phyloP scores from a whole-genome alignment of 2,329 filamentous ascomycete genomes.

The Sphaerulina populicola region DNA sequence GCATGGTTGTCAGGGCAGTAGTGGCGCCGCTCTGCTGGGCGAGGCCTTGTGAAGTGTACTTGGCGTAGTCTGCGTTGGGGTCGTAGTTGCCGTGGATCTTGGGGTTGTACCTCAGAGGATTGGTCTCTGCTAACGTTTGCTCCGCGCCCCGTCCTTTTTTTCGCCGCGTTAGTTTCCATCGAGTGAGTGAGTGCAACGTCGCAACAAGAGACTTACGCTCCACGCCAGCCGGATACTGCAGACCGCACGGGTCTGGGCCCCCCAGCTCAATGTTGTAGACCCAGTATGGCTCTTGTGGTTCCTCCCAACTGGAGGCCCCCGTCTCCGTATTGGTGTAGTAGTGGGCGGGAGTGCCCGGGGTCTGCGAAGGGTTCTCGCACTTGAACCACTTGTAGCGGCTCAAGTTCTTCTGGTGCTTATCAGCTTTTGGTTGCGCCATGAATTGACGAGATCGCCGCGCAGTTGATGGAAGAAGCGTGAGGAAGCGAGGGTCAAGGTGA shows the following conservation, averaged over 20 bases:
- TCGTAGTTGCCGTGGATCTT: conserved; percentile 96
- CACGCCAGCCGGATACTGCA: conserved; percentile 2
- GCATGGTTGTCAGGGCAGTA: conserved; percentile 20
- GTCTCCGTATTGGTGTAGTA: conserved; percentile 28
- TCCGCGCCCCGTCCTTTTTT: background rate
- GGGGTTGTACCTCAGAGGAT: conserved; percentile 68
- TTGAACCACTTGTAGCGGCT: conserved; percentile 18
- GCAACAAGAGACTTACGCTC: conserved; percentile 1
- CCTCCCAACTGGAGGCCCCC: conserved; percentile 23
- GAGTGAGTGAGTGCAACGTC: background rate
- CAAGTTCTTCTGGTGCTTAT: conserved; percentile 9
- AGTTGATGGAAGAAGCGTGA: background rate
- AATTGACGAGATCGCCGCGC: background rate
- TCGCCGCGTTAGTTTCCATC: background rate
- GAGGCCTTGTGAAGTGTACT: conserved; percentile 29
- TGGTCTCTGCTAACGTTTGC: conserved; percentile 1
- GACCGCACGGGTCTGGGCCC: conserved; percentile 16
- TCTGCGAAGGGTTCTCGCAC: conserved; percentile 11
- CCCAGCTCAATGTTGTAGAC: conserved; percentile 23
- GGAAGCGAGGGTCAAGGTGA: background rate
- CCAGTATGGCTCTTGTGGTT: conserved; percentile 30
- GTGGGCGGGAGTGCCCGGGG: conserved; percentile 12
- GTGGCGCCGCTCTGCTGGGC: conserved; percentile 31
- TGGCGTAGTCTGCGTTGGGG: conserved; percentile 86
- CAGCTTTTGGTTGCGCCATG: background rate